Evolutionary conservation across 1,284 basidiomycete genomes (phyloP).

Genomic region (Ceraceosorus guamensis): DNA sequence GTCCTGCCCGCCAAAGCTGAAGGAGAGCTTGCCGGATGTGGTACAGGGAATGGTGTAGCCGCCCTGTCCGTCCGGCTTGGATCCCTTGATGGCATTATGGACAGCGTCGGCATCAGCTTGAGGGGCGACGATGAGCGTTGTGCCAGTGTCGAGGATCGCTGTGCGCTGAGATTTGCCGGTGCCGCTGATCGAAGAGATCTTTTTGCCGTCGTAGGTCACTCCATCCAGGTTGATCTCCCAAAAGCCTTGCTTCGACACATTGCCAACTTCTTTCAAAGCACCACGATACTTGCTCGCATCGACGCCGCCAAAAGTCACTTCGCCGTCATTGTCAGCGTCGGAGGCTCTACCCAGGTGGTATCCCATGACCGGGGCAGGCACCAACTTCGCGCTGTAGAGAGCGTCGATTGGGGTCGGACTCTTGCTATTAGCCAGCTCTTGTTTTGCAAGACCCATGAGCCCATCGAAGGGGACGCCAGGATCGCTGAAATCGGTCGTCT

Average conservation of each 20-base stretch:
- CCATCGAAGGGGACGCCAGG: slow-evolving; percentile 61
- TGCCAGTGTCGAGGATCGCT: slow-evolving; percentile 48
- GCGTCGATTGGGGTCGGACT: slow-evolving; percentile 68
- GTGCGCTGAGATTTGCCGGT: slow-evolving; percentile 48
- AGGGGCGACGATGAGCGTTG: slow-evolving; percentile 50
- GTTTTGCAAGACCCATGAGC: slow-evolving; percentile 63
- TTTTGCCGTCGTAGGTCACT: slow-evolving; percentile 57
- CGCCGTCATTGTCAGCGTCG: slow-evolving; percentile 63
- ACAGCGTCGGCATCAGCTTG: slow-evolving; percentile 55
- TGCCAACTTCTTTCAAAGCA: slow-evolving; percentile 39
- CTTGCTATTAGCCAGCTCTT: slow-evolving; percentile 56
- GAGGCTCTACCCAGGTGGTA: slow-evolving; percentile 71
- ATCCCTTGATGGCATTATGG: slow-evolving; percentile 60
- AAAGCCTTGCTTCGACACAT: slow-evolving; percentile 55
- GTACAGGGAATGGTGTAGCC: slow-evolving; percentile 72
- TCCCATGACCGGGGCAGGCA: slow-evolving; percentile 65
- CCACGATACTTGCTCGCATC: slow-evolving; percentile 57
- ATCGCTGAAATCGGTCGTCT: slow-evolving; percentile 59
- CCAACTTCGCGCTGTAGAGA: slow-evolving; percentile 59
- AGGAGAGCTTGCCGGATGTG: slow-evolving; percentile 59
- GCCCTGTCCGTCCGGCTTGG: slow-evolving; percentile 51
- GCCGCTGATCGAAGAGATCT: slow-evolving; percentile 57
- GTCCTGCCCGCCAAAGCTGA: slow-evolving; percentile 60
- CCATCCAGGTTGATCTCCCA: slow-evolving; percentile 66
- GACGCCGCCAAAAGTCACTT: slow-evolving; percentile 69